Conservation (phyloP, 495 filamentous ascomycete species). For the Parachaetomium inaequale region DNA sequence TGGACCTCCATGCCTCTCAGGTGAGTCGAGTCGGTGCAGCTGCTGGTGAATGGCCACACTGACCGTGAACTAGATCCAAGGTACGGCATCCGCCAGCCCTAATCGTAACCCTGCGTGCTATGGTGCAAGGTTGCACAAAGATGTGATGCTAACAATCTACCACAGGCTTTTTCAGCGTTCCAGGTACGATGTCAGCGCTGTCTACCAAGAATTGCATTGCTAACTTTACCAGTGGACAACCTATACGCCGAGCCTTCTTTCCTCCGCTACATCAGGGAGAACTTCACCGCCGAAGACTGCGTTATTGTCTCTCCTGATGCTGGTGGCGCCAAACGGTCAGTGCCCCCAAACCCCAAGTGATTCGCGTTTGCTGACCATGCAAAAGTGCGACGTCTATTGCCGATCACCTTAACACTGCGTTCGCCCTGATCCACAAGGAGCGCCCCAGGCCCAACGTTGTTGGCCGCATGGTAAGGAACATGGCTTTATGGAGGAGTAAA, state of each 20-base stretch:
- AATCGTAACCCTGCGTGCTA: too few relatives aligned
- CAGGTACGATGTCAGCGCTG: conserved; percentile 31
- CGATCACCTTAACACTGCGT: conserved; percentile 87
- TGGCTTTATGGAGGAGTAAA: conserved; percentile 47
- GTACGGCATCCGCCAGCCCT: not conserved
- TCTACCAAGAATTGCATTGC: not conserved
- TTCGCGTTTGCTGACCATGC: conserved; percentile 10
- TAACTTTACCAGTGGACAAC: conserved; percentile 58
- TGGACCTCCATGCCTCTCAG: conserved; percentile 79
- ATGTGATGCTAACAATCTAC: not conserved
- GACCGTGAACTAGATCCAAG: conserved; percentile 8
- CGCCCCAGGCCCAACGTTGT: conserved; percentile 93
- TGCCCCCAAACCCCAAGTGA: not conserved
- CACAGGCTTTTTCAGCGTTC: conserved; percentile 96
- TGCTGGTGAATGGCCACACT: not conserved
- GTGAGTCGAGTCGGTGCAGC: not conserved
- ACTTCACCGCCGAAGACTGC: conserved; percentile 75
- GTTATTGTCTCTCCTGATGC: conserved; percentile 97
- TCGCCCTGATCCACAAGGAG: conserved; percentile 99
- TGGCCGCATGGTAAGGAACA: conserved; percentile 78
- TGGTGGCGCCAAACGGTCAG: conserved; percentile 90
- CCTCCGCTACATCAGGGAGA: conserved; percentile 84
- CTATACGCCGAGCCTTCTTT: conserved; percentile 94
- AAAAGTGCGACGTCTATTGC: conserved; percentile 88
- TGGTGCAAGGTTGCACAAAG: not conserved